These are phyloP conservation scores for Talaromyces piceae DNA, from an alignment of 2,329 filamentous ascomycete genomes.

Conservation along the genomic window DNA sequence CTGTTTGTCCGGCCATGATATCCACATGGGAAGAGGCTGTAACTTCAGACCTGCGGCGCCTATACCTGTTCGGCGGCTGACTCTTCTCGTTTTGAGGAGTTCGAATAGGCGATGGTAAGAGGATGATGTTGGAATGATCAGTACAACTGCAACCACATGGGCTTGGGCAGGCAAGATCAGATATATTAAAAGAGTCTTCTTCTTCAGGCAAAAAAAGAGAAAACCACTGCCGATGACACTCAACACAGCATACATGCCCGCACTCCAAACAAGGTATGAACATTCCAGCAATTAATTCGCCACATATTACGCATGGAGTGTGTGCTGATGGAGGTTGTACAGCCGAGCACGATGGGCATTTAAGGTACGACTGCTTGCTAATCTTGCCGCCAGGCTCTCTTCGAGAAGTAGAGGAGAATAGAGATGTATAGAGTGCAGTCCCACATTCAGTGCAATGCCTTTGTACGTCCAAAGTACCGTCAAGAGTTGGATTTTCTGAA, in stretches of 20 bases:
- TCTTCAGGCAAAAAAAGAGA: conserved; percentile 11
- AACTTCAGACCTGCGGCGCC: conserved; percentile 12
- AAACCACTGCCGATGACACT: conserved; percentile 40
- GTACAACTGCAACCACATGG: conserved; percentile 44
- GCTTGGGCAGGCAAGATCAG: conserved; percentile 30
- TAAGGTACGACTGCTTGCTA: conserved; percentile 14
- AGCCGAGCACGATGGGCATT: conserved; percentile 32
- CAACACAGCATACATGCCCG: conserved; percentile 41
- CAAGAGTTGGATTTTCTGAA: conserved; percentile 2
- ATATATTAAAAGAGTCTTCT: not conserved
- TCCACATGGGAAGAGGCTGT: conserved; percentile 10
- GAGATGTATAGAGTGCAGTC: conserved; percentile 27
- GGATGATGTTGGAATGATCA: conserved; percentile 20
- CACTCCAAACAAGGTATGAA: conserved; percentile 41
- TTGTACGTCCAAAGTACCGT: conserved; percentile 31
- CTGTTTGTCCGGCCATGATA: conserved; percentile 19
- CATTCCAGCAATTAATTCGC: conserved; percentile 36
- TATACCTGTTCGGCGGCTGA: conserved; percentile 13
- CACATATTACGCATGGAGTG: conserved; percentile 39
- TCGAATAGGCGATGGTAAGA: conserved; percentile 4
- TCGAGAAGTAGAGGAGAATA: conserved; percentile 22
- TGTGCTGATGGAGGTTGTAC: conserved; percentile 26
- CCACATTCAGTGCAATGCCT: conserved; percentile 37
- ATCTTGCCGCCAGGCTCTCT: conserved; percentile 18
- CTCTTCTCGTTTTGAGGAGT: conserved; percentile 11